Evolutionary conservation across 306 rosid species (phyloP).

Genomic region (Echinosophora koreensis): DNA sequence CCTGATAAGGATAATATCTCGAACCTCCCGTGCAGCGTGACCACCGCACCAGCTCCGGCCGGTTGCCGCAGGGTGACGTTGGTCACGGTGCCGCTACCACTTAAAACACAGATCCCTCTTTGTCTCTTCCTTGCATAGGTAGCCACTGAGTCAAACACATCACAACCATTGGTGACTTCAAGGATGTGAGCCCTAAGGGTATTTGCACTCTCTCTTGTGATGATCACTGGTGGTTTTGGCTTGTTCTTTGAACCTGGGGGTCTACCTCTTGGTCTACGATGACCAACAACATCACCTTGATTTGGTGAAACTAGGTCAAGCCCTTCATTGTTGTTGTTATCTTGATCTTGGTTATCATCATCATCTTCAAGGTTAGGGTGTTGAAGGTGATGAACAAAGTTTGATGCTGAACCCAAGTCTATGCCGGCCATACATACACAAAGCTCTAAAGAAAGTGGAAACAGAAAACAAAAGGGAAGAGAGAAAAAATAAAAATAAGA

Average conservation of each 20-base stretch:
- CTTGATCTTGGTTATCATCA: constrained; percentile 53
- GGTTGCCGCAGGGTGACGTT: constrained; percentile 83
- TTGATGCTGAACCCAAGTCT: constrained; percentile 96
- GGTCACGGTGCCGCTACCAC: constrained; percentile 83
- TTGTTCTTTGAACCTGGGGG: constrained; percentile 90
- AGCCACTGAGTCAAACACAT: constrained; percentile 84
- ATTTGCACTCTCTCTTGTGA: constrained; percentile 88
- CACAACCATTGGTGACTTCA: constrained; percentile 82
- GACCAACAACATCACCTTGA: constrained; percentile 54
- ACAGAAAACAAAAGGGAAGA: constrained; percentile 54
- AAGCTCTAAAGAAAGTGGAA: constrained; percentile 56
- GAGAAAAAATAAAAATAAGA: constrained; percentile 27
- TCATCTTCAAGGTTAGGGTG: constrained; percentile 75
- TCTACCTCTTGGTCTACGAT: constrained; percentile 80
- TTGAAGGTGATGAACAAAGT: constrained; percentile 81
- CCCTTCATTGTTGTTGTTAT: constrained; percentile 47
- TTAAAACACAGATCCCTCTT: constrained; percentile 91
- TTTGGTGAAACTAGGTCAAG: constrained; percentile 61
- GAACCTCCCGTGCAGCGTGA: constrained; percentile 73
- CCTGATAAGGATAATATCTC: constrained; percentile 87
- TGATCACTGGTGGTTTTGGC: constrained; percentile 81
- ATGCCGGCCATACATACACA: constrained; percentile 86
- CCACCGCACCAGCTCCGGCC: constrained; percentile 59
- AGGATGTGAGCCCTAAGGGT: constrained; percentile 91
- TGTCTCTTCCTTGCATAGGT: constrained; percentile 80